Evolutionary conservation across 306 rosid genomes (phyloP), one percentile per base, ranked within the genome.

Genomic region (Dalbergia cochinchinensis): DNA sequence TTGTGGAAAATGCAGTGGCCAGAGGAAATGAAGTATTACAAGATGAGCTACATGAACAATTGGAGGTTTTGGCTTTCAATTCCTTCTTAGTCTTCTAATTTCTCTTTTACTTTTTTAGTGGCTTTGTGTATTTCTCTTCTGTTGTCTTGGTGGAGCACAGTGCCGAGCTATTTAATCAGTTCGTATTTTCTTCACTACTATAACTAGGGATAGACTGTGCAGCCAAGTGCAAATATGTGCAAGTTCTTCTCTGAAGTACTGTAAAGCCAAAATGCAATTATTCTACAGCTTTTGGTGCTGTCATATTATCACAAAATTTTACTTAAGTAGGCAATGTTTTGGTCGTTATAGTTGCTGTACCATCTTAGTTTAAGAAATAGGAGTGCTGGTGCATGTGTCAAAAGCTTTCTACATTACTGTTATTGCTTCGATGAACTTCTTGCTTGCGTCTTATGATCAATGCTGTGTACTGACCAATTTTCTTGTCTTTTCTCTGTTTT

Each of bases 41-140:
- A 54, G 72, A 74, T 8, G 74, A 72, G 85, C 76, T 71, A 7
- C 89, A 57, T 65, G 71, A 80, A 80, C 83, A 83, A 72, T 77
- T 74, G 76, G 90, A 94, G 98, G 98, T 92, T 90, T 85, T 85
- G 82, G 76, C 80, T 87, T 89, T 84, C 85, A 83, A 81, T 83
- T 87, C 65, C 82, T 77, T 70, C 64, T 71, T 31, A 10, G 59
- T 31, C 44, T 66, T 57, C 1, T 14, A 41, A 37, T 71, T 58
- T 31, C 33, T 66, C 42, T 13, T 0, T 8, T 12, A 20, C 3
- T 59, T 44, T 9, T 42, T 5, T 65, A 19, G 35, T 4, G 10
- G 10, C 53, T n/a, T n/a, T 39, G 78, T 35, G 13, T n/a, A 54
- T 79, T 47, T 68, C 62, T 65, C 48, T 14, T 67, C 11, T 63